Evolutionary conservation across 2,329 filamentous ascomycete species (phyloP).

Genomic region (Alternaria sp.): DNA sequence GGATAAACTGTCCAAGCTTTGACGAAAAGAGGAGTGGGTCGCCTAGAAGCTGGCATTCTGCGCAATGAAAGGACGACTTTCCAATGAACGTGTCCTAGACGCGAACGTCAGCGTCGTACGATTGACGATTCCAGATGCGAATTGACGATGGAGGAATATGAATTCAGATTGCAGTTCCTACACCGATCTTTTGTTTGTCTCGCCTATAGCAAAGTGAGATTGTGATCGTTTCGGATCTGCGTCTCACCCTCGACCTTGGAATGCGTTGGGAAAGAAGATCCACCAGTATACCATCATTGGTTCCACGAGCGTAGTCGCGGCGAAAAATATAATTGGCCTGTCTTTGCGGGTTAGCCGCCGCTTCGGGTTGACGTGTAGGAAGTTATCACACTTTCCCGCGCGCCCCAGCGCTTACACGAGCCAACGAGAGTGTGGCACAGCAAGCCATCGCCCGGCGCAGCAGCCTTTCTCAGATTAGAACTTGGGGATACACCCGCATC

Average conservation of each 20-base stretch:
- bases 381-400: slow-evolving; percentile 5
- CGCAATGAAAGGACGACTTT: slow-evolving; percentile 5
- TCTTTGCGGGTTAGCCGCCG: background rate
- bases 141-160: background rate
- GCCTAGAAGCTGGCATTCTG: background rate
- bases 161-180: background rate
- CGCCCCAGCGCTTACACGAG: slow-evolving; percentile 17
- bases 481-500: background rate
- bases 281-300: slow-evolving; percentile 2
- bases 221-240: slow-evolving; percentile 1
- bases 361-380: background rate
- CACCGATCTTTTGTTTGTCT: background rate
- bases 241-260: background rate
- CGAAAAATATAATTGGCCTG: background rate
- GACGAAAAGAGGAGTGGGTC: background rate
- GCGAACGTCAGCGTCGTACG: slow-evolving; percentile 12
- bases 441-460: slow-evolving; percentile 3
- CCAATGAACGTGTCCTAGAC: background rate
- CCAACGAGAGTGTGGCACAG: slow-evolving; percentile 10
- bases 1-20: background rate
- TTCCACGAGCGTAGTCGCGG: background rate
- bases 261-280: background rate
- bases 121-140: slow-evolving; percentile 10
- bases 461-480: slow-evolving; percentile 6
- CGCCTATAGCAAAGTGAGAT: background rate